These are phyloP conservation scores for Eurotiales sp. DNA, from an alignment of 2,329 filamentous ascomycete species.

Conservation along the genomic window DNA sequence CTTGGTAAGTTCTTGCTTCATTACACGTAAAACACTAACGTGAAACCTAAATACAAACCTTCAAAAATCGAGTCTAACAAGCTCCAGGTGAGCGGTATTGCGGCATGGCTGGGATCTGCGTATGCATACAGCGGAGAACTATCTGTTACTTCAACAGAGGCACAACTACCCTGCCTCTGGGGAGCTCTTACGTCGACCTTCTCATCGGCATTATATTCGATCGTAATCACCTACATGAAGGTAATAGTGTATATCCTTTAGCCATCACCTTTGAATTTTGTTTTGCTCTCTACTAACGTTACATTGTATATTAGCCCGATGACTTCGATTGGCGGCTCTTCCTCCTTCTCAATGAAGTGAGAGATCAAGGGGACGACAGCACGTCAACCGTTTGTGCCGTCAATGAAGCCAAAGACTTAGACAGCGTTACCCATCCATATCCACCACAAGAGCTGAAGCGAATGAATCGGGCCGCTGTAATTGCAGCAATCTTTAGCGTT, in stretches of 20 bases:
- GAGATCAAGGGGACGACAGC: neutral
- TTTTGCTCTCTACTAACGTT: too few relatives aligned
- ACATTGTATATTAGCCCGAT: conserved; percentile 3
- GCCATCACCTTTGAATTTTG: too few relatives aligned
- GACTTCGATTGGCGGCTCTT: conserved; percentile 12
- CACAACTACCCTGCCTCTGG: conserved; percentile 15
- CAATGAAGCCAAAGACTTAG: conserved; percentile 8
- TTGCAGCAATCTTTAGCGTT: conserved; percentile 22
- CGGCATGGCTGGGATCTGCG: conserved; percentile 36
- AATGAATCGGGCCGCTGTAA: conserved; percentile 20
- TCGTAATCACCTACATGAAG: conserved; percentile 27
- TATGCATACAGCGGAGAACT: conserved; percentile 30
- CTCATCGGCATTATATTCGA: conserved; percentile 39
- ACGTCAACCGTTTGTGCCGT: neutral
- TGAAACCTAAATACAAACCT: too few relatives aligned
- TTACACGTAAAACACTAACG: too few relatives aligned
- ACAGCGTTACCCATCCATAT: conserved; percentile 20
- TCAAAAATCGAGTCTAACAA: neutral
- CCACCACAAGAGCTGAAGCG: conserved; percentile 16
- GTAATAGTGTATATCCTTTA: too few relatives aligned
- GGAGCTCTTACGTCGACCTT: conserved; percentile 34
- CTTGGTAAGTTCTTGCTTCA: conserved; percentile 3
- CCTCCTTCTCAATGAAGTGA: conserved; percentile 12
- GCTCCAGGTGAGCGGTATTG: conserved; percentile 24
- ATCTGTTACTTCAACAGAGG: conserved; percentile 30